phyloP scores from a whole-genome alignment of 164 flowering plant species.

The Cinnamomum micranthum region DNA sequence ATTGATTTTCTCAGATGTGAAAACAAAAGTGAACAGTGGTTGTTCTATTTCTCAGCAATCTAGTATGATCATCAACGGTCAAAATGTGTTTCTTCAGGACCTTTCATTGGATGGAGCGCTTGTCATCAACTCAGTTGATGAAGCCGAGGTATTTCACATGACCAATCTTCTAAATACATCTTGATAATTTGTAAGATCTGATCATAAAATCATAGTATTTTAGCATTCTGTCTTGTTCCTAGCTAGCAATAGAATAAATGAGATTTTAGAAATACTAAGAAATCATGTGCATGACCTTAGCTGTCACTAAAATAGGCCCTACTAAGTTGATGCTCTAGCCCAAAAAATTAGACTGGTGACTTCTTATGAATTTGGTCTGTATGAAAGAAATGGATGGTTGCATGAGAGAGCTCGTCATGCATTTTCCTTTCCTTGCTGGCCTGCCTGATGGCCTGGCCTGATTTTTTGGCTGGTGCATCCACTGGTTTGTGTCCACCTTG shows the following conservation, averaged over 20 bases:
- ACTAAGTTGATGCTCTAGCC: no score
- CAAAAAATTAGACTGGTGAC: no score
- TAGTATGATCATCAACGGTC: constrained; percentile 65
- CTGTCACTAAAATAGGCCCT: no score
- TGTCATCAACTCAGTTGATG: constrained; percentile 50
- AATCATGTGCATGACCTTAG: background rate
- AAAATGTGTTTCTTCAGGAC: constrained; percentile 48
- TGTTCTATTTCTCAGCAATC: constrained; percentile 73
- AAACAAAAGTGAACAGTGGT: constrained; percentile 55
- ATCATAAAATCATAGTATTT: background rate
- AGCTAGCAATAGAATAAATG: background rate
- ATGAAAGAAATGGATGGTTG: no score
- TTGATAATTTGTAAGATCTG: background rate
- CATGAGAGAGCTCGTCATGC: no score
- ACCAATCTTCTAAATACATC: background rate
- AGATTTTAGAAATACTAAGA: background rate
- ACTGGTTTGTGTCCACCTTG: no score
- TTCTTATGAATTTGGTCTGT: no score
- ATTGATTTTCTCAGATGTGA: constrained; percentile 61
- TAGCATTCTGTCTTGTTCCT: background rate
- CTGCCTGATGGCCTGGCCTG: no score
- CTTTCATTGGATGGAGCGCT: constrained; percentile 87
- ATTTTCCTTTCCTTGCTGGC: no score
- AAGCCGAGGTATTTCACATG: constrained; percentile 57
- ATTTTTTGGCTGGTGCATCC: no score